A percentile compares a stretch with the other conserved stretches of the same genome.
These are phyloP conservation scores for Pythium dissotocum DNA, from an alignment of 352 stramenopile genomes.

Conservation along the genomic window DNA sequence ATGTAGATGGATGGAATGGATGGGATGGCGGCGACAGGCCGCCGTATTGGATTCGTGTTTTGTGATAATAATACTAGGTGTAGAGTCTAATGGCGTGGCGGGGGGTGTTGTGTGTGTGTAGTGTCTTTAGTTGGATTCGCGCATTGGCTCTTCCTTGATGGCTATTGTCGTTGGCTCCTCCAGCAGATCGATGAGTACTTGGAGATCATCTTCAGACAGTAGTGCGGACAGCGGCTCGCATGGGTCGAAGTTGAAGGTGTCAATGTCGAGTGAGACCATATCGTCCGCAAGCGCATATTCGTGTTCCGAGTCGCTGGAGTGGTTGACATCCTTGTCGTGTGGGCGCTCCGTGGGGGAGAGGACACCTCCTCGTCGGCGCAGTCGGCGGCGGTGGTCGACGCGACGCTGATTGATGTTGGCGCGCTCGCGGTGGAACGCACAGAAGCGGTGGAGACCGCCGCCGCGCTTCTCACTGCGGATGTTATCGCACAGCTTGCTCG, in stretches of 20 bases:
- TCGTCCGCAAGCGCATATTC: conserved; percentile 5
- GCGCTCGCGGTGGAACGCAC: conserved; percentile 32
- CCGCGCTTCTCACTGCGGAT: conserved; percentile 32
- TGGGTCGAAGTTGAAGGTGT: conserved; percentile 10
- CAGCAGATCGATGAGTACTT: conserved; percentile 21
- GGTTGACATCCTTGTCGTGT: conserved; percentile 9
- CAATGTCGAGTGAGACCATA: conserved; percentile 22
- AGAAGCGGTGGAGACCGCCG: conserved; percentile 33
- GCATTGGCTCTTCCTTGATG: conserved; percentile 14
- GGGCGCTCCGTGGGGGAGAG: conserved; percentile 11
- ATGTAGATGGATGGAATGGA: too few species aligned
- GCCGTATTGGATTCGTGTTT: background rate
- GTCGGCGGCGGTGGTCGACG: conserved; percentile 28
- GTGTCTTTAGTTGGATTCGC: conserved; percentile 1
- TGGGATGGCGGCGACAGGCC: background rate
- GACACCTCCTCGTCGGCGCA: conserved; percentile 15
- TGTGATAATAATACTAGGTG: conserved; percentile 9
- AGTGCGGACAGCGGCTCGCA: conserved; percentile 13
- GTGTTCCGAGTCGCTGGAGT: conserved; percentile 22
- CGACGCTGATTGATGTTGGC: conserved; percentile 36
- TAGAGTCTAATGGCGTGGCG: background rate
- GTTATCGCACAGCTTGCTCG: conserved; percentile 38
- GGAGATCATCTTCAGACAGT: conserved; percentile 22
- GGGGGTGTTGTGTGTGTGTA: background rate
- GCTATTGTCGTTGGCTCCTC: conserved; percentile 10